Conservation (phyloP, 1,284 basidiomycete genomes). For the Ceratobasidium sp. region DNA sequence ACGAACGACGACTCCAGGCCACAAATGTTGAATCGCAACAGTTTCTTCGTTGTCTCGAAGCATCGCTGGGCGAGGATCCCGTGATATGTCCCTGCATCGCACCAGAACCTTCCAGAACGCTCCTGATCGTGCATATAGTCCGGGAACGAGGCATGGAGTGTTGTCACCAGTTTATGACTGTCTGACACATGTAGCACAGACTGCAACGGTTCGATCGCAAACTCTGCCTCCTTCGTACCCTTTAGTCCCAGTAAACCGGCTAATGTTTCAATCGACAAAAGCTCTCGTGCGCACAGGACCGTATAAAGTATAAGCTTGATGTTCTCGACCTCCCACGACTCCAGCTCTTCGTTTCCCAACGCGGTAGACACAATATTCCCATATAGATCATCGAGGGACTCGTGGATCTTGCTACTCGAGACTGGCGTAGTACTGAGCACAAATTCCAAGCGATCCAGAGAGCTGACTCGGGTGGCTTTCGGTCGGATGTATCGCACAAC, state of each 20-base stretch:
- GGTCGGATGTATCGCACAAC: constrained; percentile 2
- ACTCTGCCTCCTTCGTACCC: neutral
- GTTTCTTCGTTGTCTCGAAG: neutral
- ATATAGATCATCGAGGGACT: neutral
- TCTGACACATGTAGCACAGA: constrained; percentile 25
- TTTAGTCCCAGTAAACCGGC: neutral
- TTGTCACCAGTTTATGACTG: neutral
- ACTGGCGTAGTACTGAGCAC: neutral
- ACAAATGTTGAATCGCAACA: constrained; percentile 33
- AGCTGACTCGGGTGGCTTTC: neutral
- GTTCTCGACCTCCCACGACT: neutral
- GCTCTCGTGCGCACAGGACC: constrained; percentile 9
- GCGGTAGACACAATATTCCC: neutral
- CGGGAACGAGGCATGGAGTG: constrained; percentile 33
- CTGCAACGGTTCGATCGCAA: neutral
- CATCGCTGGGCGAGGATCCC: constrained; percentile 1
- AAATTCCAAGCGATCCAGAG: neutral
- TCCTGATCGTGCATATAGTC: constrained; percentile 10
- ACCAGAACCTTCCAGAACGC: neutral
- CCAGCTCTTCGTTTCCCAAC: neutral
- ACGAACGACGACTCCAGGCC: constrained; percentile 8
- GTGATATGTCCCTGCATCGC: neutral
- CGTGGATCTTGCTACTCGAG: neutral
- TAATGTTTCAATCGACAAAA: neutral
- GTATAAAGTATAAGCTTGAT: neutral